Evolutionary conservation across 1,284 basidiomycete genomes (phyloP).

Genomic region (Singerocomus inundabilis): DNA sequence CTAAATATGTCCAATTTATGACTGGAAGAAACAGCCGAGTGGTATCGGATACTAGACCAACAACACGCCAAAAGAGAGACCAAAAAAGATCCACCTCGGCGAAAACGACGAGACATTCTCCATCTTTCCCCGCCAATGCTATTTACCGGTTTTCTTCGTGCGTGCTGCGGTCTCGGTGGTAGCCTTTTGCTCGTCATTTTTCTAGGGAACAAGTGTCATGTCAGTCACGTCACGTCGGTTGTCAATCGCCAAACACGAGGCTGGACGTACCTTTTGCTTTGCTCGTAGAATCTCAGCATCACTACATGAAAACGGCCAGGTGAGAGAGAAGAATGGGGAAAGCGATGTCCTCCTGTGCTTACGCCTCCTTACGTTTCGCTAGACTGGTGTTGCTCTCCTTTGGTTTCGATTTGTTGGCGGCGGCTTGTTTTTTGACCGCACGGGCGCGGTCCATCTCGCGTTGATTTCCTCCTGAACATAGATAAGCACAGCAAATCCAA

Average conservation of each 20-base stretch:
- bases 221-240: slow-evolving; percentile 15
- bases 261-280: slow-evolving; percentile 65
- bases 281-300: slow-evolving; percentile 71
- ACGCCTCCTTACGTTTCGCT: slow-evolving; percentile 73
- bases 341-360: slow-evolving; percentile 37
- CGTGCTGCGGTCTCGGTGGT: slow-evolving; percentile 33
- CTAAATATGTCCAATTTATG: slow-evolving; percentile 4
- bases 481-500: slow-evolving; percentile 10
- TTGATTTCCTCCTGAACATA: slow-evolving; percentile 69
- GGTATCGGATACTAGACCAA: slow-evolving; percentile 18
- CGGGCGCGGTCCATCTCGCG: slow-evolving; percentile 70
- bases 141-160: slow-evolving; percentile 42
- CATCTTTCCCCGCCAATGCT: slow-evolving; percentile 33
- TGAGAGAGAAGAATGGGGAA: slow-evolving; percentile 23
- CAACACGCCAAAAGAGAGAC: slow-evolving; percentile 7
- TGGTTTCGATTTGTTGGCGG: slow-evolving; percentile 50
- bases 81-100: too few species aligned
- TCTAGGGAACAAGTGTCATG: slow-evolving; percentile 37
- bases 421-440: slow-evolving; percentile 68
- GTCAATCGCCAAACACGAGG: slow-evolving; percentile 11
- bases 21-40: slow-evolving; percentile 6
- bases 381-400: slow-evolving; percentile 66
- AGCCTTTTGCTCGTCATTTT: slow-evolving; percentile 60
- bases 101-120: too few species aligned
- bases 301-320: slow-evolving; percentile 38